A percentile compares a stretch with the other conserved stretches of the same genome.
Evolutionary conservation across 306 rosid genomes (phyloP).

Genomic region (Urtica urens): DNA sequence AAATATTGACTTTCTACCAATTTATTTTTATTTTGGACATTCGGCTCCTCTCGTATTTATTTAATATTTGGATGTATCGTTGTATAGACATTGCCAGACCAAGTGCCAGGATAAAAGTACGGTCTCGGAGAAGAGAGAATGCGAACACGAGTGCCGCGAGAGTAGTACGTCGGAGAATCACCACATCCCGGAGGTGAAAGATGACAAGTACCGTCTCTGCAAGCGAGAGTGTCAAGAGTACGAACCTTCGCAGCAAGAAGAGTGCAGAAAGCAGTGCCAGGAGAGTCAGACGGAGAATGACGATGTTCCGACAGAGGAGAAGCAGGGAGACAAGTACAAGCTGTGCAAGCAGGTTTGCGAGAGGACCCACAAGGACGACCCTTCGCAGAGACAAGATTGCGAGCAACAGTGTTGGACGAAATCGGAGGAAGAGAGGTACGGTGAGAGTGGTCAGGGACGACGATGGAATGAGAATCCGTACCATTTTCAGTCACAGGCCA

Average conservation of each 20-base stretch:
- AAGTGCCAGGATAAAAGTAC: too few relatives aligned
- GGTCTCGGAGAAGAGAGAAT: too few relatives aligned
- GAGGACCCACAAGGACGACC: constrained; percentile 6
- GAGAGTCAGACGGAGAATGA: not conserved
- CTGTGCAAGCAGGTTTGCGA: constrained; percentile 10
- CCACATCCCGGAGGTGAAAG: too few relatives aligned
- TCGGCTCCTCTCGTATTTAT: too few relatives aligned
- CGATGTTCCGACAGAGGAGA: not conserved
- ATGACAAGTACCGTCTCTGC: too few relatives aligned
- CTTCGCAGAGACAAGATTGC: constrained; percentile 2
- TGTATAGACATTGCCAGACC: too few relatives aligned
- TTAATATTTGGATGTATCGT: too few relatives aligned
- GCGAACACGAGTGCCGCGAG: not conserved
- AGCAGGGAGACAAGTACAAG: not conserved
- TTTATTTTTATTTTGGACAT: too few relatives aligned
- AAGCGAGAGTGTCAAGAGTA: too few relatives aligned
- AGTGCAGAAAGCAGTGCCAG: constrained; percentile 7
- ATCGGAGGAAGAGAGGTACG: not conserved
- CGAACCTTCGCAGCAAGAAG: not conserved
- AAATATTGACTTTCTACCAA: too few relatives aligned
- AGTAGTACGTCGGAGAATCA: too few relatives aligned
- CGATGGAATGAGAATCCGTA: constrained; percentile 37
- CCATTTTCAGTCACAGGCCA: constrained; percentile 19
- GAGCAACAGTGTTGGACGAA: not conserved
- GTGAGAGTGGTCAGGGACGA: not conserved